These are phyloP conservation scores for Colletotrichum endophyticum DNA, from an alignment of 2,329 filamentous ascomycete genomes.

Conservation along the genomic window DNA sequence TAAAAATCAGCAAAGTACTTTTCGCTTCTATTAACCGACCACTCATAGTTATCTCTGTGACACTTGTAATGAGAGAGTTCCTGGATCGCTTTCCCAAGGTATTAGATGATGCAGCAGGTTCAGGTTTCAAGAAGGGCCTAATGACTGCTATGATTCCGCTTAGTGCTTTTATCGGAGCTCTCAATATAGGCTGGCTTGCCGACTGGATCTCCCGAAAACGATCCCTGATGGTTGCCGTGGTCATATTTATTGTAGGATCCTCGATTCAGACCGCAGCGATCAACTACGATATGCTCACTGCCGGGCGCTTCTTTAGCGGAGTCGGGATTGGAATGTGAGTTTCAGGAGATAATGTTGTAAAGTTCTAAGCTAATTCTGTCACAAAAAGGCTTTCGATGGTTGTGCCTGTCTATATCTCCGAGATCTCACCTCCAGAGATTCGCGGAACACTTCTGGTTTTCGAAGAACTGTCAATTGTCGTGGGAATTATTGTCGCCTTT, in stretches of 20 bases:
- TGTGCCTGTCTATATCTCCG: background rate
- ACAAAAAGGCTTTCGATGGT: background rate
- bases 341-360: background rate
- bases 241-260: slow-evolving; percentile 45
- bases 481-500: slow-evolving; percentile 56
- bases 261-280: slow-evolving; percentile 36
- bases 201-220: slow-evolving; percentile 48
- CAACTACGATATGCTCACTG: slow-evolving; percentile 28
- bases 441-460: slow-evolving; percentile 44
- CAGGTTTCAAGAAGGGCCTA: slow-evolving; percentile 21
- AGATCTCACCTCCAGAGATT: background rate
- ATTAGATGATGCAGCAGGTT: background rate
- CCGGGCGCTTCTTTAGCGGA: background rate
- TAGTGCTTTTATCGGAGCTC: slow-evolving; percentile 39
- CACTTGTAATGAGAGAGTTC: slow-evolving; percentile 49
- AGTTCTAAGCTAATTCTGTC: background rate
- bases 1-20: background rate
- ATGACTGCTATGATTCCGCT: slow-evolving; percentile 48
- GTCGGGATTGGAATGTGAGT: background rate
- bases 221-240: slow-evolving; percentile 39
- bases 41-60: slow-evolving; percentile 37
- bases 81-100: slow-evolving; percentile 37
- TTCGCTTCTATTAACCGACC: background rate
- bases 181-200: slow-evolving; percentile 36
- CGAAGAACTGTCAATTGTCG: slow-evolving; percentile 54